Percentiles rank a stretch among this genome's conserved stretches.
These are phyloP conservation scores for Helianthus annuus DNA, from an alignment of 129 eudicot genomes.

Conservation along the genomic window HanXRQr2.0-SUNRISE NC_035442.2:40511365-40511864, in stretches of 20 bases:
- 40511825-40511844: conserved; percentile 75
- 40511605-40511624: conserved; percentile 63
- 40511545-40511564: conserved; percentile 72
- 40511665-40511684: conserved; percentile 64
- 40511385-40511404: conserved; percentile 52
- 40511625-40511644: conserved; percentile 50
- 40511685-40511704: conserved; percentile 61
- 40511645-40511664: conserved; percentile 49
- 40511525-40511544: conserved; percentile 57
- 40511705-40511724: conserved; percentile 54
- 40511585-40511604: conserved; percentile 61
- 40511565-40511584: conserved; percentile 69
- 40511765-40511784: conserved; percentile 83
- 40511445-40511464: conserved; percentile 62
- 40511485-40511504: conserved; percentile 48
- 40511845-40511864: conserved; percentile 65
- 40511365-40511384: conserved; percentile 73
- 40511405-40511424: conserved; percentile 55
- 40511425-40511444: conserved; percentile 75
- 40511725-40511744: conserved; percentile 60
- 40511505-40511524: conserved; percentile 69
- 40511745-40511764: conserved; percentile 72
- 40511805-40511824: conserved; percentile 65
- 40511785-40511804: conserved; percentile 60
- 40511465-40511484: conserved; percentile 45